Conservation (phyloP, 75 land plant genomes). For the Selaginella tamariscina region DNA sequence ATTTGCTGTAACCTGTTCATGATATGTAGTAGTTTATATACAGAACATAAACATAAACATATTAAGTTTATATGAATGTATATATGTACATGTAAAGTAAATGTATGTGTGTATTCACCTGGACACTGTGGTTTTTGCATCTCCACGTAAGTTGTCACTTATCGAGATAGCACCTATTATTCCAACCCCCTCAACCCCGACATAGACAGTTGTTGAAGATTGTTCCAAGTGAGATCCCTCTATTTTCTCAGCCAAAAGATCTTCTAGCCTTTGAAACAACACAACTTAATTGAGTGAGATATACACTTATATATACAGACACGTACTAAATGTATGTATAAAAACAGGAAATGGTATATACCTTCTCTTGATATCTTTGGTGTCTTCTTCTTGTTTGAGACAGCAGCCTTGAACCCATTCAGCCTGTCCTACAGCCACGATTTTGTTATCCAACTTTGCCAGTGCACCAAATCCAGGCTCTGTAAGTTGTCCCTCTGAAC, state of each 20-base stretch:
- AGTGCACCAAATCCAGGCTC: slow-evolving; percentile 94
- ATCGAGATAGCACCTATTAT: slow-evolving; percentile 83
- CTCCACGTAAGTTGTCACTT: slow-evolving; percentile 61
- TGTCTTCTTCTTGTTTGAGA: background rate
- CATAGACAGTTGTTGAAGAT: slow-evolving; percentile 73
- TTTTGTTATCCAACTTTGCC: slow-evolving; percentile 73
- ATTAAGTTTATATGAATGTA: background rate
- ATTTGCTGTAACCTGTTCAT: slow-evolving; percentile 54
- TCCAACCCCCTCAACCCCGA: slow-evolving; percentile 82
- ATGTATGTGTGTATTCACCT: slow-evolving; percentile 29
- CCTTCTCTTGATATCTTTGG: background rate
- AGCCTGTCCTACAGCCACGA: slow-evolving; percentile 68
- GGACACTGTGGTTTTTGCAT: slow-evolving; percentile 57
- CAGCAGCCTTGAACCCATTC: slow-evolving; percentile 79
- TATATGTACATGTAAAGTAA: too few species aligned
- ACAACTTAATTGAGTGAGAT: too few species aligned
- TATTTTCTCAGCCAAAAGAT: slow-evolving; percentile 2
- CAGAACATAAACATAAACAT: slow-evolving; percentile 4
- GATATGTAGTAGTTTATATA: background rate
- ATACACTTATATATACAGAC: too few species aligned
- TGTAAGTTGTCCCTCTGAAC: slow-evolving; percentile 65
- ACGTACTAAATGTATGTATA: too few species aligned
- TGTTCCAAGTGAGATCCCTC: slow-evolving; percentile 21
- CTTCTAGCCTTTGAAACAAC: too few species aligned
- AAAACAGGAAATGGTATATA: too few species aligned